phyloP scores from a whole-genome alignment of 2,329 filamentous ascomycete genomes.

The Hypoxylon sp. region DNA sequence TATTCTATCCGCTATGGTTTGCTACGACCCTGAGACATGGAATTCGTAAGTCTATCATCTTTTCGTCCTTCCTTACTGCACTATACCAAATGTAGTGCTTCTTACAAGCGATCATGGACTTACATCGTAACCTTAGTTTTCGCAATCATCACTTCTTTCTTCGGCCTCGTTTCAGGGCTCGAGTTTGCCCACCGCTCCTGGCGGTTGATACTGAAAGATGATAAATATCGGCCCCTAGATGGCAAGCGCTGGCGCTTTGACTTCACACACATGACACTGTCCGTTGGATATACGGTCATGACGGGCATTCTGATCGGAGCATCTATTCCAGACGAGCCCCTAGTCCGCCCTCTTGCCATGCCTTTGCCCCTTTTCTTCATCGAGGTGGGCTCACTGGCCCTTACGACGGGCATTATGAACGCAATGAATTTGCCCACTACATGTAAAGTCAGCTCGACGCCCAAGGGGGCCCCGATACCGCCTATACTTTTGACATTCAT shows the following conservation, averaged over 20 bases:
- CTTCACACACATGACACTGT: slow-evolving; percentile 61
- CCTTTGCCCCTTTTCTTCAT: slow-evolving; percentile 65
- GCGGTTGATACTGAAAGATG: slow-evolving; percentile 62
- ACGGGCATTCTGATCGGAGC: slow-evolving; percentile 64
- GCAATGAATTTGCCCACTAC: slow-evolving; percentile 59
- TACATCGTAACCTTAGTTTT: slow-evolving; percentile 54
- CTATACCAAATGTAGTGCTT: neutral
- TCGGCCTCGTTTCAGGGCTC: slow-evolving; percentile 66
- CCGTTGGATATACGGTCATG: slow-evolving; percentile 62
- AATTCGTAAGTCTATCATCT: slow-evolving; percentile 51
- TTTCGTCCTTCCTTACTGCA: neutral
- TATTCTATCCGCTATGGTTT: slow-evolving; percentile 65
- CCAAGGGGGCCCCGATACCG: slow-evolving; percentile 68
- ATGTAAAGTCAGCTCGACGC: slow-evolving; percentile 73
- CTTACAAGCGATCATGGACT: neutral
- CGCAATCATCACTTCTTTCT: slow-evolving; percentile 66
- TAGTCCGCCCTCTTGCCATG: slow-evolving; percentile 64
- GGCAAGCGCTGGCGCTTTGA: slow-evolving; percentile 64
- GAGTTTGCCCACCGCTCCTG: slow-evolving; percentile 64
- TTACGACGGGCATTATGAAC: slow-evolving; percentile 57
- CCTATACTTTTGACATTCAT: slow-evolving; percentile 74
- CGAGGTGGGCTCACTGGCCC: slow-evolving; percentile 58
- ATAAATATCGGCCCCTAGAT: slow-evolving; percentile 64
- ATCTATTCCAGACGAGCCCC: slow-evolving; percentile 63
- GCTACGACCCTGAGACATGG: slow-evolving; percentile 53